A percentile compares a stretch with the other conserved stretches of the same genome.
phyloP scores from a whole-genome alignment of 352 stramenopile genomes.

The Globisporangium solare region DNA sequence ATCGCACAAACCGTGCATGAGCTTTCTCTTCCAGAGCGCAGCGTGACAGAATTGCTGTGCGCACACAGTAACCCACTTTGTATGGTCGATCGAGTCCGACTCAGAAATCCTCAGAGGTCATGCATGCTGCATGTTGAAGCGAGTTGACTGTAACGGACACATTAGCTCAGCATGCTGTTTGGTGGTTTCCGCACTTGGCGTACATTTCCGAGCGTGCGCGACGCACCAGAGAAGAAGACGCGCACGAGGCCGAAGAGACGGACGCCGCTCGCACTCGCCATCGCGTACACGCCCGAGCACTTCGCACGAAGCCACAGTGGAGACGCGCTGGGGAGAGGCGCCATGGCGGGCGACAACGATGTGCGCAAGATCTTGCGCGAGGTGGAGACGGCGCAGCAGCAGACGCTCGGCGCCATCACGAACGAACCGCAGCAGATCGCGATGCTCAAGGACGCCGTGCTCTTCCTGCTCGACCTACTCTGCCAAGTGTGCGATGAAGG shows the following conservation, averaged over 20 bases:
- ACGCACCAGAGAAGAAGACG: slow-evolving; percentile 2
- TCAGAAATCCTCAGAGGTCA: not conserved
- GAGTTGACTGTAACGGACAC: not conserved
- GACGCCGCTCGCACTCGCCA: slow-evolving; percentile 1
- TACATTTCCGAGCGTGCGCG: not conserved
- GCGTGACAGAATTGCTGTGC: not conserved
- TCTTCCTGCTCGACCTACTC: slow-evolving; percentile 48
- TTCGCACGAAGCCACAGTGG: no score
- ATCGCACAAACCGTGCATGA: not conserved
- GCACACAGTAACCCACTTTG: not conserved
- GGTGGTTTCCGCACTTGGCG: not conserved
- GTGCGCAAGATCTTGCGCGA: slow-evolving; percentile 33
- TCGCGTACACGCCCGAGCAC: not conserved
- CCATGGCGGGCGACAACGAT: slow-evolving; percentile 9
- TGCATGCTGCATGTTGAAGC: not conserved
- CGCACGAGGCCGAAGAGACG: not conserved
- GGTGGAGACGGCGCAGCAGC: slow-evolving; percentile 33
- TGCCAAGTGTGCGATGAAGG: slow-evolving; percentile 21
- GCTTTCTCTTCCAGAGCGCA: not conserved
- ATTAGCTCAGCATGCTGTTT: not conserved
- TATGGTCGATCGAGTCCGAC: not conserved
- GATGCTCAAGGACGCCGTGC: slow-evolving; percentile 35
- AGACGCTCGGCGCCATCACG: slow-evolving; percentile 21
- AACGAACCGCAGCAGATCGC: slow-evolving; percentile 20
- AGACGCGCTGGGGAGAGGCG: no score